Base-by-base conservation (phyloP, 257 asterid species). In the Solanum virginianum region DNA sequence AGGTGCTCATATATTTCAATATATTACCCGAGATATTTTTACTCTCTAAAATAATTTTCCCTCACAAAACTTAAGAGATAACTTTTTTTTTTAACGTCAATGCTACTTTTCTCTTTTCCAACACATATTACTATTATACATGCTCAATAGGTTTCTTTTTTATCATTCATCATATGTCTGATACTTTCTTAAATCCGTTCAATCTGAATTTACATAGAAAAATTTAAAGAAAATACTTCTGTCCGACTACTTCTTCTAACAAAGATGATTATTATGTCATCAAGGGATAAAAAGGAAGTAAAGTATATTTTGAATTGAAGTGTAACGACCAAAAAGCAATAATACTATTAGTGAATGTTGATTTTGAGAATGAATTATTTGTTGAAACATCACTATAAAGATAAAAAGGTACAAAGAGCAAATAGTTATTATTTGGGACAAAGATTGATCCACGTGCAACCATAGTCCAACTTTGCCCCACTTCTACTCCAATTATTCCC, bases 371-470 rank as follows among this genome's bases (percentile, higher is more conserved):
- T 75, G 60, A 15, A 77, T 26, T 51, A 53, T 77, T 77, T 16
- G 47, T 17, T 51, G 10, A 77, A 51, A 49, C 18, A 70, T 41
- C 80, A 8, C 54, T 41, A 8, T 32, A 12, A 10, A 49, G 4
- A 5, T 41, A 60, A 24, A 75, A 39, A 51, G 24, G 63, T 15
- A 4, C 80, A 45, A 20, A 43, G 4, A 72, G 18, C 43, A 8
- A 77, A 77, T 17, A 26, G 22, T 39, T 18, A 54, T 54, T 29
- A 51, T 77, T 77, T 51, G 47, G 47, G 65, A 77, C 82, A 77
- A 51, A 77, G 16, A 77, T 77, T 53, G 47, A 26, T 77, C 45
- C 82, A 51, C 82, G 82, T 77, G 82, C 82, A 77, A 77, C 47
- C 63, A 6, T 15, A 75, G 62, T 49, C 9, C 36, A 75, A 8